Evolutionary conservation across 1,284 basidiomycete genomes (phyloP), one percentile per base, ranked within the genome.

Genomic region (Moesziomyces sp.): DNA sequence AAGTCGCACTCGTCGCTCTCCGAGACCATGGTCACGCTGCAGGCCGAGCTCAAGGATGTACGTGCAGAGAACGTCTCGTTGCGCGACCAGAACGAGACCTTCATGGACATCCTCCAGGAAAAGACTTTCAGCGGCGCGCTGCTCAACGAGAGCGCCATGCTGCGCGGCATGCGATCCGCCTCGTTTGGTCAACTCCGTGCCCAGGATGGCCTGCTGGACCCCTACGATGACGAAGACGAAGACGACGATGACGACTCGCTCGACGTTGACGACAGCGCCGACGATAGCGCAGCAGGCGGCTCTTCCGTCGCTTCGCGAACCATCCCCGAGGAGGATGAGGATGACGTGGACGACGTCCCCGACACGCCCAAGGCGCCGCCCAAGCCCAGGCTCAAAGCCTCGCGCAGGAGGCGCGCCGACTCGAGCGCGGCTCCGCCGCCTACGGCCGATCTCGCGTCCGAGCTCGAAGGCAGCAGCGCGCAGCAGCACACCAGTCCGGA

Each of bases 401-500:
- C 50, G 19, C 52, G 64, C 13, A 50, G 63, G 52, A 66, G 42
- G 40, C 62, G 59, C 9, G 51, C 43, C 4, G 47, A 18, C 9
- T 68, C 55, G n/a, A 50, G 19, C 50, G 51, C 38, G 3, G 40
- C 28, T n/a, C 30, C 30, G 7, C 59, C 34, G 0, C 40, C 46
- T 16, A 55, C 58, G 28, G 55, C 66, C 8, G 58, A 73, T 30
- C 58, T 79, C 24, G 78, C 94, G 18, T 91, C 92, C 51, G 94
- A 97, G 85, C 89, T 97, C 56, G 93, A 93, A 34, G 89, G 91
- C 52, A 93, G 92, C 10, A 91, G 93, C 85, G 65, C 45, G 28
- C 52, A 69, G 34, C 53, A 34, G 1, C 38, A 35, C 1, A 24
- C 46, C 44, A 64, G 64, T 46, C 57, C 60, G 18, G 58, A 52